Percentiles rank a stretch among this genome's conserved stretches.
Conservation (phyloP, 495 filamentous ascomycete species). For the Annulohypoxylon moriforme region DNA sequence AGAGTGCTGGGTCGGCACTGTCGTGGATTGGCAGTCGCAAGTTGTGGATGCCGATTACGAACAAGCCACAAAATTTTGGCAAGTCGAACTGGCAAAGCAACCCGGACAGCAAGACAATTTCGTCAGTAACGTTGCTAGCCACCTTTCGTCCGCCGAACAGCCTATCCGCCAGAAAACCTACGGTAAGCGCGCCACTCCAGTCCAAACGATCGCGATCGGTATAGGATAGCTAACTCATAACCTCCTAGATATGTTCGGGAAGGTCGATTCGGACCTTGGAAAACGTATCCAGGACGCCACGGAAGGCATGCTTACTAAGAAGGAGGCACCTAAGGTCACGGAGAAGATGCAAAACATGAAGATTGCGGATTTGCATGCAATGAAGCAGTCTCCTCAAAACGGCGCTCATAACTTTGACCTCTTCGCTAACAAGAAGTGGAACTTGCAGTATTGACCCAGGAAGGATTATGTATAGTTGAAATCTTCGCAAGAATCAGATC, state of each 20-base stretch:
- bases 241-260: conserved; percentile 32
- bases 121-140: conserved; percentile 63
- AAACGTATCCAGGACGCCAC: conserved; percentile 58
- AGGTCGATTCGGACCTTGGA: conserved; percentile 59
- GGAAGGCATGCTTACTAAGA: conserved; percentile 49
- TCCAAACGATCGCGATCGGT: background rate
- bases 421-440: conserved; percentile 25
- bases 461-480: too few species aligned
- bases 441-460: background rate
- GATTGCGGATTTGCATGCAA: too few species aligned
- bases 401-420: conserved; percentile 21
- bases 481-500: too few species aligned
- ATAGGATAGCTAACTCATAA: background rate
- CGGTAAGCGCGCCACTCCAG: conserved; percentile 3
- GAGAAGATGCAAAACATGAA: too few species aligned
- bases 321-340: background rate
- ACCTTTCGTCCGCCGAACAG: conserved; percentile 43
- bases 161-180: conserved; percentile 23
- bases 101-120: conserved; percentile 65
- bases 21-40: conserved; percentile 6
- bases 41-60: conserved; percentile 65
- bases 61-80: conserved; percentile 62
- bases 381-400: too few species aligned
- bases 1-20: conserved; percentile 28
- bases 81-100: conserved; percentile 60